Evolutionary conservation across 2,329 filamentous ascomycete genomes (phyloP), one percentile per base, ranked within the genome.

Genomic region (Penicillium sp.): DNA sequence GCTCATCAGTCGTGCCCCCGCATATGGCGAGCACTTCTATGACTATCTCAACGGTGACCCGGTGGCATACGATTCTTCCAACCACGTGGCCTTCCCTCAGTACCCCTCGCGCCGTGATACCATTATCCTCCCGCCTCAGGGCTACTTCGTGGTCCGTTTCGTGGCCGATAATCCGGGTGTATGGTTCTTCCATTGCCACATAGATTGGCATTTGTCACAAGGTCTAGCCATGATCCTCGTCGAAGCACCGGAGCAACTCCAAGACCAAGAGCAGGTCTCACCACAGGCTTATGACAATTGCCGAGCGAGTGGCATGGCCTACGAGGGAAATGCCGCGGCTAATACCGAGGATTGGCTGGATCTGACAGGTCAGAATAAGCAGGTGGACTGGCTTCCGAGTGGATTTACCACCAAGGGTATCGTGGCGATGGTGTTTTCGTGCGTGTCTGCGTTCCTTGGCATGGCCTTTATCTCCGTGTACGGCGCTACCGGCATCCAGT

Each of bases 381-480:
- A 80, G 2, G 80, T 84, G 0, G 70, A 69, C 0, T 78, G 74
- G 36, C 66, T 93, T 13, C 88, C 89, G 0, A 78, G 75, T 1
- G 89, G 89, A 0, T 91, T 92, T 68, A 90, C 86, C 0, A 69
- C 84, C 0, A 79, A 80, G 29, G 90, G 90, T 7, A 88, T 89
- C 36, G 81, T 91, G 1, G 90, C 90, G 9, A 72, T 94, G 59
- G 85, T 86, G 2, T 90, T 93, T 65, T 90, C 86, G 64, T 82
- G 81, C 56, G 56, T 91, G 3, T 80, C 81, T 13, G 90, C 88
- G 2, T 75, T 91, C 42, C 60, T 90, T 6, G 90, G 90, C 7
- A 78, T 91, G 61, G 78, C 73, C 0, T 82, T 84, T 10, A 84
- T 94, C 49, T 80, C 78, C 1, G 86, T 86, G 79, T 92, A 89